Evolutionary conservation across 805 yeast species (phyloP).

Genomic region (Candida nonsorbophila): DNA sequence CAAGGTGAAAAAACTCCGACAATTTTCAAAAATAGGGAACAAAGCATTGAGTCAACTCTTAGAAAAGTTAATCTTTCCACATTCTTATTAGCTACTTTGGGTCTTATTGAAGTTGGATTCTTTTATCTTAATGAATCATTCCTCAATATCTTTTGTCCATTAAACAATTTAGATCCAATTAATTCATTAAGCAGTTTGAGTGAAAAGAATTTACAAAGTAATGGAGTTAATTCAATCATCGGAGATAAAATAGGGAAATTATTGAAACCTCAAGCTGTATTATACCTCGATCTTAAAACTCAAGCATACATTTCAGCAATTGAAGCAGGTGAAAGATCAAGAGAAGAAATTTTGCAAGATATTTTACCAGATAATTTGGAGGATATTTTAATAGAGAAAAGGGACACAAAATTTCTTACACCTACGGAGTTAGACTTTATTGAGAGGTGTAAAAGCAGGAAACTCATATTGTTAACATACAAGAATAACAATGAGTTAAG

Average conservation of each 20-base stretch:
- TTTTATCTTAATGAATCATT: constrained; percentile 80
- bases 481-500: constrained; percentile 48
- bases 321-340: constrained; percentile 56
- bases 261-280: constrained; percentile 72
- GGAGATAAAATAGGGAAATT: constrained; percentile 50
- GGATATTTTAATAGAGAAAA: constrained; percentile 31
- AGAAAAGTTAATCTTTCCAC: constrained; percentile 86
- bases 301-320: constrained; percentile 92
- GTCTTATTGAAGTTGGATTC: constrained; percentile 82
- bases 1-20: constrained; percentile 55
- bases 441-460: constrained; percentile 65
- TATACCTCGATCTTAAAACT: constrained; percentile 84
- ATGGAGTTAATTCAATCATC: constrained; percentile 22
- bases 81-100: constrained; percentile 80
- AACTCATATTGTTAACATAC: constrained; percentile 49
- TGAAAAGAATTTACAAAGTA: constrained; percentile 24
- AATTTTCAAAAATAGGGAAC: constrained; percentile 56
- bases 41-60: constrained; percentile 56
- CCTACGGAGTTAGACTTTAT: constrained; percentile 81
- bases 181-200: constrained; percentile 34
- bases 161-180: constrained; percentile 50
- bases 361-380: constrained; percentile 68
- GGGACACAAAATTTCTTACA: constrained; percentile 41
- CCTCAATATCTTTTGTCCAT: constrained; percentile 82
- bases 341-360: constrained; percentile 64